phyloP scores from a whole-genome alignment of 2,329 filamentous ascomycete species.

The Penicillium crustosum region DNA sequence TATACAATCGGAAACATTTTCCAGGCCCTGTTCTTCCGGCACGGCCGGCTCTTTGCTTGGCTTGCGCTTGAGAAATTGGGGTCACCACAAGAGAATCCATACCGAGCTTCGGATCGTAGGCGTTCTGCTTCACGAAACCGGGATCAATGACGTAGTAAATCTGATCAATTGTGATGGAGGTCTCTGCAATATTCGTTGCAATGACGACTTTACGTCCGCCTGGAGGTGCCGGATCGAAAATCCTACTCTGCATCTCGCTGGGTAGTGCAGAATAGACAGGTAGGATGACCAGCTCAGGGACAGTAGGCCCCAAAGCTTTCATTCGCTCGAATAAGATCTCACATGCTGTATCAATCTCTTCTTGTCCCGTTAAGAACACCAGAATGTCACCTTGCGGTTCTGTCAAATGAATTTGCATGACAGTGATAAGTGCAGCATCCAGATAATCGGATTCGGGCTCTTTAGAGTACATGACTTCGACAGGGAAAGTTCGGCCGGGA shows the following conservation, averaged over 20 bases:
- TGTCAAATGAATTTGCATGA: slow-evolving; percentile 96
- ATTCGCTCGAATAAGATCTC: slow-evolving; percentile 93
- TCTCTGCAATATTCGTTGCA: slow-evolving; percentile 97
- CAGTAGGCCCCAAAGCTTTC: slow-evolving; percentile 87
- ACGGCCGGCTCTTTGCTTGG: slow-evolving; percentile 88
- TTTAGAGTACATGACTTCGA: slow-evolving; percentile 91
- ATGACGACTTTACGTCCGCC: slow-evolving; percentile 92
- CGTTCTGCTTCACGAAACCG: slow-evolving; percentile 96
- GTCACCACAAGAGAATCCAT: slow-evolving; percentile 97
- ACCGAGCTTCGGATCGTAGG: slow-evolving; percentile 92
- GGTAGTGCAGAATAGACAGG: slow-evolving; percentile 96
- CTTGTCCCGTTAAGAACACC: slow-evolving; percentile 94
- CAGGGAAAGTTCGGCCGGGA: slow-evolving; percentile 89
- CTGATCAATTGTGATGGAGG: slow-evolving; percentile 94
- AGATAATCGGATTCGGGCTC: slow-evolving; percentile 96
- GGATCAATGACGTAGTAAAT: slow-evolving; percentile 98
- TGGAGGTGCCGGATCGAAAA: slow-evolving; percentile 88
- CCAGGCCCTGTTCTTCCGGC: slow-evolving; percentile 93
- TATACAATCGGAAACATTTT: slow-evolving; percentile 94
- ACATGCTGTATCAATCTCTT: slow-evolving; percentile 94
- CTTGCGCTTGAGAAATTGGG: slow-evolving; percentile 94
- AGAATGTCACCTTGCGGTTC: slow-evolving; percentile 92
- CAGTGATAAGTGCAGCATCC: slow-evolving; percentile 88
- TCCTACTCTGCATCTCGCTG: slow-evolving; percentile 87
- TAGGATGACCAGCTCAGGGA: slow-evolving; percentile 88